These are phyloP conservation scores for Saposhnikovia divaricata DNA, from an alignment of 129 eudicot genomes.

Conservation along the genomic window DNA sequence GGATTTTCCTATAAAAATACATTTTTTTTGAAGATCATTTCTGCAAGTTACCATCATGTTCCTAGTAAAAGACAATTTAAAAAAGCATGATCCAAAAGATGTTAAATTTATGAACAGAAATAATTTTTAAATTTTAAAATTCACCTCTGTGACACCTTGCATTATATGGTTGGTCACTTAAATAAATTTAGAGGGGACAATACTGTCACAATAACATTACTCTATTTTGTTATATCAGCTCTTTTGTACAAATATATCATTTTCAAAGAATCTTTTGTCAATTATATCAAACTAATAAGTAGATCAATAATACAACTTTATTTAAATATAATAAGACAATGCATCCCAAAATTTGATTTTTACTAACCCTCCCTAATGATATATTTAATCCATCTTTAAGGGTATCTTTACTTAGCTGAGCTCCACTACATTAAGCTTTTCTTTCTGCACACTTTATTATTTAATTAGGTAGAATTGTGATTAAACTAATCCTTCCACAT, in stretches of 20 bases:
- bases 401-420: constrained; percentile 22
- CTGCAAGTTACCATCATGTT: constrained; percentile 1
- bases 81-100: constrained; percentile 1
- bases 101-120: neutral
- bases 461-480: neutral
- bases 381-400: constrained; percentile 14
- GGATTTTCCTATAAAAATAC: neutral
- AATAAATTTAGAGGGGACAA: constrained; percentile 12
- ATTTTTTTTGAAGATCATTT: neutral
- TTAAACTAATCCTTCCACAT: constrained; percentile 12
- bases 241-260: constrained; percentile 25
- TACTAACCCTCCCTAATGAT: constrained; percentile 18
- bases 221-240: constrained; percentile 20
- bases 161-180: constrained; percentile 21
- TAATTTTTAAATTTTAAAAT: neutral
- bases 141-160: constrained; percentile 18
- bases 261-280: constrained; percentile 37
- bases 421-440: constrained; percentile 21
- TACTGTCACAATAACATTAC: constrained; percentile 17
- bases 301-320: constrained; percentile 29
- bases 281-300: constrained; percentile 19
- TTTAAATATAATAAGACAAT: constrained; percentile 21
- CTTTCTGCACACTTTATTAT: constrained; percentile 9
- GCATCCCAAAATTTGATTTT: constrained; percentile 22
- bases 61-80: constrained; percentile 1